A percentile compares a stretch with the other conserved stretches of the same genome.
These are phyloP conservation scores for Calonectria hongkongensis DNA, from an alignment of 2,329 filamentous ascomycete genomes.

Conservation along the genomic window DNA sequence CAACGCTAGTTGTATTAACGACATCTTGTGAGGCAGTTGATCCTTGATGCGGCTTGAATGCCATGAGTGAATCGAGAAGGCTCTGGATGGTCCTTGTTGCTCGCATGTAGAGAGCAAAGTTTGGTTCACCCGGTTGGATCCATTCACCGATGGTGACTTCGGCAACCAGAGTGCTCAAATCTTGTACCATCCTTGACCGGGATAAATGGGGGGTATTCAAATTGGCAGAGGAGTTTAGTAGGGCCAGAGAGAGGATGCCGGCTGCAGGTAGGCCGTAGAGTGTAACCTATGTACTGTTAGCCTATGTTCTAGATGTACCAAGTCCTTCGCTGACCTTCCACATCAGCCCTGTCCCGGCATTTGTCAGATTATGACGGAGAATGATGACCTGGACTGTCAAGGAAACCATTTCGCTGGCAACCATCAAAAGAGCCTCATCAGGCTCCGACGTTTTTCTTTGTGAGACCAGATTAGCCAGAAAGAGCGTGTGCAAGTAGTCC, in stretches of 20 bases:
- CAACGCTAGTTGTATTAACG: neutral
- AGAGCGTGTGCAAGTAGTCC: constrained; percentile 42
- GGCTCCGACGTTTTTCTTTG: constrained; percentile 34
- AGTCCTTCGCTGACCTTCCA: constrained; percentile 38
- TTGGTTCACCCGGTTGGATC: constrained; percentile 44
- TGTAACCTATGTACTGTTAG: constrained; percentile 34
- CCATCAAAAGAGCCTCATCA: constrained; percentile 28
- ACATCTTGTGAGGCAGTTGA: neutral
- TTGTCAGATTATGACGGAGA: constrained; percentile 39
- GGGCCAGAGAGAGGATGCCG: constrained; percentile 39
- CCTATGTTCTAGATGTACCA: no score
- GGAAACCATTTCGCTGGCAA: constrained; percentile 42
- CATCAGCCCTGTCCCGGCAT: constrained; percentile 41
- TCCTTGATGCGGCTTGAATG: constrained; percentile 14
- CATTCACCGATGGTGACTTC: constrained; percentile 39
- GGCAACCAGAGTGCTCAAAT: constrained; percentile 42
- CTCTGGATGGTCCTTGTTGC: constrained; percentile 45
- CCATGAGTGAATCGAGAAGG: constrained; percentile 37
- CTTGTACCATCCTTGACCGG: constrained; percentile 39
- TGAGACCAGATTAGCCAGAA: constrained; percentile 35
- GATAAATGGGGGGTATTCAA: neutral
- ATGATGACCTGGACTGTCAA: constrained; percentile 43
- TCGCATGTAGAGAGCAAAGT: constrained; percentile 44
- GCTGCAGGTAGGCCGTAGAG: constrained; percentile 44
- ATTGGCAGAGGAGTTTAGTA: constrained; percentile 32